A percentile compares a stretch with the other conserved stretches of the same genome.
Evolutionary conservation across 176 grass and related monocot genomes (phyloP).

Genomic region (Lolium perenne): DNA sequence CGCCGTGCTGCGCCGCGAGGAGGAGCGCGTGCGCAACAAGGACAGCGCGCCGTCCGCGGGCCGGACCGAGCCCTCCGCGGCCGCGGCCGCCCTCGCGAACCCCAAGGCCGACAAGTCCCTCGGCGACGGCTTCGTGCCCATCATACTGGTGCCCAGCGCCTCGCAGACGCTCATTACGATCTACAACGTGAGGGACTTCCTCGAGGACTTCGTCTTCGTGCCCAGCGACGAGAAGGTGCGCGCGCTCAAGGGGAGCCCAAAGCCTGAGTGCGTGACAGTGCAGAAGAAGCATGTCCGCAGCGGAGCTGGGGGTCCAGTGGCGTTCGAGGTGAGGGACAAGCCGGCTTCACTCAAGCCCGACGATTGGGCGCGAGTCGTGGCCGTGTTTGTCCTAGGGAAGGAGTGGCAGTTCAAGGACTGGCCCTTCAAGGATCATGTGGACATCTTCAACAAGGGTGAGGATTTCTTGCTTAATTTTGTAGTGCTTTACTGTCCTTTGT

Average conservation of each 20-base stretch:
- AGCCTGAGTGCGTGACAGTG: slow-evolving; percentile 88
- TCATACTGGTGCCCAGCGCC: slow-evolving; percentile 96
- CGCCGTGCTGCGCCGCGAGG: slow-evolving; percentile 60
- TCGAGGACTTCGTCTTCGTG: slow-evolving; percentile 87
- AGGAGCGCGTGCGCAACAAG: slow-evolving; percentile 76
- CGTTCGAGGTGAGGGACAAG: slow-evolving; percentile 93
- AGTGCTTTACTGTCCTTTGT: background rate
- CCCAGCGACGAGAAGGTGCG: slow-evolving; percentile 89
- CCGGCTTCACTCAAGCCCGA: slow-evolving; percentile 71
- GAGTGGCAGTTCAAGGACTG: slow-evolving; percentile 99
- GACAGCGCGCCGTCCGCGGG: slow-evolving; percentile 54
- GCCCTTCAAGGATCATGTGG: slow-evolving; percentile 95
- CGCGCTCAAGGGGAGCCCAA: slow-evolving; percentile 63
- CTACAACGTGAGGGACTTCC: slow-evolving; percentile 92
- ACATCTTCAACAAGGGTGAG: slow-evolving; percentile 96
- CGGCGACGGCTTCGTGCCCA: slow-evolving; percentile 72
- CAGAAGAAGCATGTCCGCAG: slow-evolving; percentile 89
- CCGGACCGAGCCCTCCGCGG: slow-evolving; percentile 47
- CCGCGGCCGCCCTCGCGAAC: slow-evolving; percentile 36
- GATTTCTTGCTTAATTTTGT: background rate
- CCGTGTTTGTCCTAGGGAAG: slow-evolving; percentile 94
- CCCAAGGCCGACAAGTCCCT: slow-evolving; percentile 59
- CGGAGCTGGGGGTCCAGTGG: slow-evolving; percentile 41
- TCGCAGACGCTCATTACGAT: slow-evolving; percentile 92
- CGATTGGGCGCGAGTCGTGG: slow-evolving; percentile 82